A percentile compares a stretch with the other conserved stretches of the same genome.
Evolutionary conservation across 2,329 filamentous ascomycete species (phyloP).

Genomic region (Didymella pomorum): DNA sequence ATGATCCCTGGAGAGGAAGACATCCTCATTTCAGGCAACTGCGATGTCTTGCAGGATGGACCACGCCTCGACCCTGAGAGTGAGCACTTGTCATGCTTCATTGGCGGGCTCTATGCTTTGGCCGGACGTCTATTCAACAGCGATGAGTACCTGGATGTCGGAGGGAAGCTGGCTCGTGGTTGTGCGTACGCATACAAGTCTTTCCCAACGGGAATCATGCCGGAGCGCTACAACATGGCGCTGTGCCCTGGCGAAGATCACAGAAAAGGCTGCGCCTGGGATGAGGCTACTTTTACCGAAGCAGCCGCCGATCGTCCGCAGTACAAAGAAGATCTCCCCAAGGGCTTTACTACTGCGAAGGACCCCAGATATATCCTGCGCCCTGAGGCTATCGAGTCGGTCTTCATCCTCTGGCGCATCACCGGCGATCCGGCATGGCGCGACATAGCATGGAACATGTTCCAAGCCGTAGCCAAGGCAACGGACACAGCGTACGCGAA

Average conservation of each 20-base stretch:
- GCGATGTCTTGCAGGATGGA: constrained; percentile 44
- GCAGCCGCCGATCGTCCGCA: constrained; percentile 36
- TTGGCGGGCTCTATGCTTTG: constrained; percentile 66
- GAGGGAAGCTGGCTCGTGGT: constrained; percentile 64
- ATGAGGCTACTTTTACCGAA: constrained; percentile 58
- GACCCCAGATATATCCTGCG: constrained; percentile 56
- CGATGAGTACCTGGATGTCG: constrained; percentile 61
- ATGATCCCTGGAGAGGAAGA: constrained; percentile 56
- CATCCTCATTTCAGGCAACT: constrained; percentile 57
- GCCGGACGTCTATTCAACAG: constrained; percentile 64
- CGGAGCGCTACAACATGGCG: constrained; percentile 63
- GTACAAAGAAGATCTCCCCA: constrained; percentile 44
- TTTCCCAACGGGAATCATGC: constrained; percentile 66
- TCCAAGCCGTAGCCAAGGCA: constrained; percentile 51
- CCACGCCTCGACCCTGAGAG: constrained; percentile 56
- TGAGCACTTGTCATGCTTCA: constrained; percentile 66
- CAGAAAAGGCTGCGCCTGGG: constrained; percentile 57
- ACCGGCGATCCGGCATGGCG: constrained; percentile 58
- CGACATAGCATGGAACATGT: constrained; percentile 58
- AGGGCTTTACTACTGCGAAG: constrained; percentile 53
- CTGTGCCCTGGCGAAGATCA: constrained; percentile 53
- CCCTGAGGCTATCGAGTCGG: constrained; percentile 65
- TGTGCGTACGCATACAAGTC: constrained; percentile 67
- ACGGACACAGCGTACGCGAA: constrained; percentile 54
- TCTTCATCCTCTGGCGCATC: constrained; percentile 66